Percentiles rank a stretch among this genome's conserved stretches.
Conservation (phyloP, 306 rosid genomes). For the Carpinus viminea region DNA sequence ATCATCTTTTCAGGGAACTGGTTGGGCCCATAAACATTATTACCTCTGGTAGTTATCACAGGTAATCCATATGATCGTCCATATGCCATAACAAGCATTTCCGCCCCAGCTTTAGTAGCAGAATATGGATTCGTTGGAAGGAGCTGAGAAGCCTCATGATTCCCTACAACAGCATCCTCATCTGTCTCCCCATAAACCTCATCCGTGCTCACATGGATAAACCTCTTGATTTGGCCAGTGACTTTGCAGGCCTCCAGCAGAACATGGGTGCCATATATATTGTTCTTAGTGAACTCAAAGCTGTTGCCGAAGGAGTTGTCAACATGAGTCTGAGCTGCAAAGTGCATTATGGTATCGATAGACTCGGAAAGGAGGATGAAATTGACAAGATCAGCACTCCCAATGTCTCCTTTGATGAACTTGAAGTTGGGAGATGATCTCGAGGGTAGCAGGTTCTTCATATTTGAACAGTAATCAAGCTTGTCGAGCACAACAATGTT, state of each 20-base stretch:
- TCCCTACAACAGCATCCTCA: constrained; percentile 59
- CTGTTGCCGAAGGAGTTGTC: constrained; percentile 65
- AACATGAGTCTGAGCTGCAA: constrained; percentile 68
- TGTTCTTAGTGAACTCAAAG: constrained; percentile 63
- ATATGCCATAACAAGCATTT: constrained; percentile 72
- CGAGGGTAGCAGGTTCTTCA: constrained; percentile 51
- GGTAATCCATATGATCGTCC: constrained; percentile 60
- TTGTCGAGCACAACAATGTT: constrained; percentile 58
- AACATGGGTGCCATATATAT: constrained; percentile 65
- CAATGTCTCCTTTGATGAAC: constrained; percentile 64
- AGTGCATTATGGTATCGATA: constrained; percentile 69
- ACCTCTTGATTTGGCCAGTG: constrained; percentile 49
- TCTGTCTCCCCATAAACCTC: constrained; percentile 69
- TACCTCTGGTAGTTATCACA: constrained; percentile 57
- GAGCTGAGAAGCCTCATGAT: constrained; percentile 67
- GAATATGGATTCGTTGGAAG: constrained; percentile 66
- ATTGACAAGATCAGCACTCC: constrained; percentile 58
- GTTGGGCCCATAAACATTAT: constrained; percentile 61
- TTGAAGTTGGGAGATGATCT: constrained; percentile 46
- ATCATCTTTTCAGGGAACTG: constrained; percentile 67
- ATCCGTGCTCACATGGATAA: constrained; percentile 65
- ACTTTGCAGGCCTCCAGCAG: constrained; percentile 64
- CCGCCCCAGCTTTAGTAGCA: constrained; percentile 67
- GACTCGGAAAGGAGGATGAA: constrained; percentile 48
- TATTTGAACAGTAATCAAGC: constrained; percentile 66